Conservation (phyloP, 768 basidiomycete genomes). For the Agaricus sinodeliciosus region DNA sequence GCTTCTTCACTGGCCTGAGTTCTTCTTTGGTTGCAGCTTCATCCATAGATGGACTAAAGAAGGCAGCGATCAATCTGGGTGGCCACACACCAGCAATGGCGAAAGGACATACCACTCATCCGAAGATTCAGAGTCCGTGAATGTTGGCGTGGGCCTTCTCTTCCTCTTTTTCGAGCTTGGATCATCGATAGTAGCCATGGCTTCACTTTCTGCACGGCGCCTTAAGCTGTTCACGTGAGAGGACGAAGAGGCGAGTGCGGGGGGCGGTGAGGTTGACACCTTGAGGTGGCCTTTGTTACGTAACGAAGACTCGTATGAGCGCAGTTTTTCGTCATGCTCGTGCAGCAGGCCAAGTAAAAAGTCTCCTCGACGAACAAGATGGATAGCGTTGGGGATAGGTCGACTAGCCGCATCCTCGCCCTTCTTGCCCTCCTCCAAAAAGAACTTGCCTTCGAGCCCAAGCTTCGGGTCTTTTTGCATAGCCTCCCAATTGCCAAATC, state of each 20-base stretch:
- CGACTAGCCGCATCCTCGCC: slow-evolving; percentile 77
- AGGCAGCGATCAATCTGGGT: slow-evolving; percentile 3
- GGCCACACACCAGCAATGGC: neutral
- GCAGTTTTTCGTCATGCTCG: slow-evolving; percentile 87
- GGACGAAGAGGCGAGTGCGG: slow-evolving; percentile 64
- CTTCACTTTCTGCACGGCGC: slow-evolving; percentile 81
- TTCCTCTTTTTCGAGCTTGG: slow-evolving; percentile 69
- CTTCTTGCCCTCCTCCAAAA: slow-evolving; percentile 97
- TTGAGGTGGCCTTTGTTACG: slow-evolving; percentile 66
- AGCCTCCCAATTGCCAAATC: slow-evolving; percentile 95
- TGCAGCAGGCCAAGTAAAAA: slow-evolving; percentile 80
- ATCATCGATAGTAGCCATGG: slow-evolving; percentile 75
- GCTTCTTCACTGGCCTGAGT: slow-evolving; percentile 93
- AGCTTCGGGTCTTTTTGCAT: slow-evolving; percentile 87
- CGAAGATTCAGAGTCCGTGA: slow-evolving; percentile 90
- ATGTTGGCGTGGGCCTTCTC: slow-evolving; percentile 91
- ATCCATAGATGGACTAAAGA: slow-evolving; percentile 85
- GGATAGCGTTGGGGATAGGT: slow-evolving; percentile 95
- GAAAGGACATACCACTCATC: slow-evolving; percentile 71
- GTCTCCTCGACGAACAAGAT: slow-evolving; percentile 94
- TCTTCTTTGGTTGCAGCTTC: slow-evolving; percentile 91
- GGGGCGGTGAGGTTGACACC: slow-evolving; percentile 55
- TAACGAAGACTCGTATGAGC: slow-evolving; percentile 79
- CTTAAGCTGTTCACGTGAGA: slow-evolving; percentile 55
- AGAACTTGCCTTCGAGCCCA: slow-evolving; percentile 87